Evolutionary conservation across 2,329 filamentous ascomycete genomes (phyloP).

Genomic region (Fusarium continuum): DNA sequence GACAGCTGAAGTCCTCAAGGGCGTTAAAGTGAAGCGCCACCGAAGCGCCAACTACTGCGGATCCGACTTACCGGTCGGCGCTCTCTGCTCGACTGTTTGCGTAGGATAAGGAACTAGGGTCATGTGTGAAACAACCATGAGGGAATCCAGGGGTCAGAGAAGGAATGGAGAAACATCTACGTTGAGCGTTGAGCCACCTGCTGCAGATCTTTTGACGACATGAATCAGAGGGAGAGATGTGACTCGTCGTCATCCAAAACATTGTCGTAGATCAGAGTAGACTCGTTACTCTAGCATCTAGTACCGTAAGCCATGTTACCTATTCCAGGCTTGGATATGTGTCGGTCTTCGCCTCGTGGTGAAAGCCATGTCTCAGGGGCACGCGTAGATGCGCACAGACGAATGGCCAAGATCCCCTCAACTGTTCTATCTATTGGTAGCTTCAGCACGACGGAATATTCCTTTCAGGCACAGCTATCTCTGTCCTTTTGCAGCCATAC

Average conservation of each 20-base stretch:
- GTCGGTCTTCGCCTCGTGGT: background rate
- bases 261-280: background rate
- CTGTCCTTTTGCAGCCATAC: background rate
- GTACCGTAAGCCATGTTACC: background rate
- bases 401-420: background rate
- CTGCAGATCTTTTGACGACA: slow-evolving; percentile 2
- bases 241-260: background rate
- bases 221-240: slow-evolving; percentile 9
- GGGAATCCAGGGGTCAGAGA: slow-evolving; percentile 1
- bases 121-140: slow-evolving; percentile 20
- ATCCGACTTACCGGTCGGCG: background rate
- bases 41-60: background rate
- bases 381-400: background rate
- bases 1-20: slow-evolving; percentile 3
- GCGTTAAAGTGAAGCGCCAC: slow-evolving; percentile 34
- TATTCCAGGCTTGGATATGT: background rate
- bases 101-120: slow-evolving; percentile 2
- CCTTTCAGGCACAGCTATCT: background rate
- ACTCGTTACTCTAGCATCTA: background rate
- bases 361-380: background rate
- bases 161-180: slow-evolving; percentile 16
- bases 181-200: slow-evolving; percentile 30
- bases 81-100: background rate
- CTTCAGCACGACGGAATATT: background rate
- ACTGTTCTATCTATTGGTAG: background rate